Percentiles rank a stretch among this genome's conserved stretches.
phyloP scores from a whole-genome alignment of 139 green algal genomes.

The Tetraselmis striata region DNA sequence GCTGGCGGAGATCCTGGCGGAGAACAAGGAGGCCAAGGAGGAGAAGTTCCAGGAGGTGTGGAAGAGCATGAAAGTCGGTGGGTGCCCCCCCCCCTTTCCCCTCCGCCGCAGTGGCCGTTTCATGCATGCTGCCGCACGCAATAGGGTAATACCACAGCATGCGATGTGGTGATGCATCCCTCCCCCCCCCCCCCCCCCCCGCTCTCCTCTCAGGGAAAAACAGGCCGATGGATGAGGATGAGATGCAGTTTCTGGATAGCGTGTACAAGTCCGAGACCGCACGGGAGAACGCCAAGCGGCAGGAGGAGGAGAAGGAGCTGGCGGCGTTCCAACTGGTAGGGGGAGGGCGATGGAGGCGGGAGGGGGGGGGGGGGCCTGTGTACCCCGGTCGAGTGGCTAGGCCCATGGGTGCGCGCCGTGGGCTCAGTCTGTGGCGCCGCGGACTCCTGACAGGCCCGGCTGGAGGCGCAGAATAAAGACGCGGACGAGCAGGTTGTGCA shows the following conservation, averaged over 20 bases:
- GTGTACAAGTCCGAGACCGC: constrained; percentile 1
- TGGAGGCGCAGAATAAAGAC: too few relatives aligned
- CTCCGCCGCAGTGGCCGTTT: not conserved
- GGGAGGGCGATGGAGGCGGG: too few relatives aligned
- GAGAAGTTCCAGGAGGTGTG: constrained; percentile 64
- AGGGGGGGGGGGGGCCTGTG: too few relatives aligned
- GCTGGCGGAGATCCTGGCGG: constrained; percentile 58
- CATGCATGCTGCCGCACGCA: too few relatives aligned
- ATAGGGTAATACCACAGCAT: not conserved
- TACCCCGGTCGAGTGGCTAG: too few relatives aligned
- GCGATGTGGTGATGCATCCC: not conserved
- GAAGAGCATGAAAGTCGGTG: constrained; percentile 71
- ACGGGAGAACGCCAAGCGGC: not conserved
- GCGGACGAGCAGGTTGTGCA: too few relatives aligned
- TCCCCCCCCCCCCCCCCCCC: too few relatives aligned
- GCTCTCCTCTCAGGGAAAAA: constrained; percentile 69
- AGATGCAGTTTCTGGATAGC: constrained; percentile 60
- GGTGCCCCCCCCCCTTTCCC: not conserved
- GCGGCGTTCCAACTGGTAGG: constrained; percentile 4
- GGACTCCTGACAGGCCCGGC: too few relatives aligned
- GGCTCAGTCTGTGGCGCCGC: too few relatives aligned
- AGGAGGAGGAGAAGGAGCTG: constrained; percentile 14
- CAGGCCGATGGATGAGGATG: constrained; percentile 72
- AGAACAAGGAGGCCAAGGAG: constrained; percentile 71
- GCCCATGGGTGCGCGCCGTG: too few relatives aligned